Percentiles rank a stretch among this genome's conserved stretches.
Evolutionary conservation across 2,329 filamentous ascomycete genomes (phyloP).

Genomic region (Arachnomyces sp.): DNA sequence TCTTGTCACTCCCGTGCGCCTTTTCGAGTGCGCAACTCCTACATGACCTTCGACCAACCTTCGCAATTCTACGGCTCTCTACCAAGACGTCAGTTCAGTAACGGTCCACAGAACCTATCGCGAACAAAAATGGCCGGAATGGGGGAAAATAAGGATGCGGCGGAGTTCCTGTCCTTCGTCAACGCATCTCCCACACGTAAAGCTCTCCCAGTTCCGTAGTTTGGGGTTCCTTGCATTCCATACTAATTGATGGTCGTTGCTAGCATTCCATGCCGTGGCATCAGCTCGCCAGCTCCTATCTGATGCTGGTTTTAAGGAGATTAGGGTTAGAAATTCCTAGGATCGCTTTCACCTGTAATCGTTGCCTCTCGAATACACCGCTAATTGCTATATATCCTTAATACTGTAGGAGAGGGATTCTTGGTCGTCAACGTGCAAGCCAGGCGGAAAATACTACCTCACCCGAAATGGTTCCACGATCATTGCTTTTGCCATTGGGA

Average conservation of each 20-base stretch:
- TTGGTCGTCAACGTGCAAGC: conserved; percentile 71
- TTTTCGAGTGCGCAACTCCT: too few species aligned
- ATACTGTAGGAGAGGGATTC: conserved; percentile 65
- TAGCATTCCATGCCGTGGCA: conserved; percentile 90
- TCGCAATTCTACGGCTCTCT: neutral
- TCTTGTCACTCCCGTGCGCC: too few species aligned
- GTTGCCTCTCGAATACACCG: neutral
- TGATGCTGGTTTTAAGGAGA: conserved; percentile 75
- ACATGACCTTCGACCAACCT: too few species aligned
- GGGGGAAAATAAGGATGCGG: conserved; percentile 40
- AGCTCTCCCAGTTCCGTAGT: conserved; percentile 20
- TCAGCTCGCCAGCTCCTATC: conserved; percentile 68
- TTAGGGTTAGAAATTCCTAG: conserved; percentile 49
- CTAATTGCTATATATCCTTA: neutral
- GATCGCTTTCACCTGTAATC: too few species aligned
- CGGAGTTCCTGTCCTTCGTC: conserved; percentile 88
- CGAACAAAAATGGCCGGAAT: conserved; percentile 21
- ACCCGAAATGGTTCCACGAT: conserved; percentile 90
- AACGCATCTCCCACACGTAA: conserved; percentile 89
- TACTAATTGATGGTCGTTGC: conserved; percentile 7
- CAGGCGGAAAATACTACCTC: conserved; percentile 92
- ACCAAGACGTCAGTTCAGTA: neutral
- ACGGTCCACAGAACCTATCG: neutral
- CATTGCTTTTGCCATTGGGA: conserved; percentile 83
- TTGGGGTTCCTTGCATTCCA: conserved; percentile 1